A percentile compares a stretch with the other conserved stretches of the same genome.
Conservation (phyloP, 1,139 yeast genomes). For the Lizanozyma gosingica region DNA sequence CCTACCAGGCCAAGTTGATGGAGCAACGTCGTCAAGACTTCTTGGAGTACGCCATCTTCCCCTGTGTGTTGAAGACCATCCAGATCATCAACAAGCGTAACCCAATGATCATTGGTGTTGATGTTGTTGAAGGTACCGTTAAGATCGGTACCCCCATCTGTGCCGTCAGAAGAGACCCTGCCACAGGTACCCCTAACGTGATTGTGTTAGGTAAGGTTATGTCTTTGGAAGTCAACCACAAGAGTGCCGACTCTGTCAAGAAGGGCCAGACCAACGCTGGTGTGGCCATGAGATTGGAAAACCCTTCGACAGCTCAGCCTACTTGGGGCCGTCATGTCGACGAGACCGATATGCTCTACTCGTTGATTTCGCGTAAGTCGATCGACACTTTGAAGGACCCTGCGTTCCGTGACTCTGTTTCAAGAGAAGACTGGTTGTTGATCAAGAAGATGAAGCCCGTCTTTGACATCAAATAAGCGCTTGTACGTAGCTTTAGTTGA, state of each 20-base stretch:
- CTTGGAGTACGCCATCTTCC: conserved; percentile 85
- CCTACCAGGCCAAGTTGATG: conserved; percentile 78
- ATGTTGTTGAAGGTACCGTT: conserved; percentile 83
- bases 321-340: conserved; percentile 99
- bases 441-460: conserved; percentile 82
- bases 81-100: conserved; percentile 97
- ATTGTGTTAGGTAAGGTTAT: conserved; percentile 77
- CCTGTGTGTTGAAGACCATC: conserved; percentile 87
- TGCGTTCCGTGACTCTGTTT: conserved; percentile 89
- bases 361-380: conserved; percentile 78
- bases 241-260: conserved; percentile 67
- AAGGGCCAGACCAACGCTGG: conserved; percentile 97
- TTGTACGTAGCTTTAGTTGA: not conserved
- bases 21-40: conserved; percentile 89
- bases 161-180: conserved; percentile 85
- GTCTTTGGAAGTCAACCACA: conserved; percentile 92
- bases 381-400: conserved; percentile 97
- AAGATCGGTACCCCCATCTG: conserved; percentile 93
- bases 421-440: conserved; percentile 92
- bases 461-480: conserved; percentile 58
- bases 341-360: conserved; percentile 81
- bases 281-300: conserved; percentile 96
- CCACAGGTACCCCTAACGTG: conserved; percentile 64
- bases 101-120: conserved; percentile 99
- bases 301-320: conserved; percentile 88